Base-by-base conservation (phyloP, 2,329 filamentous ascomycete genomes). In the Botrytis sinoallii region DNA sequence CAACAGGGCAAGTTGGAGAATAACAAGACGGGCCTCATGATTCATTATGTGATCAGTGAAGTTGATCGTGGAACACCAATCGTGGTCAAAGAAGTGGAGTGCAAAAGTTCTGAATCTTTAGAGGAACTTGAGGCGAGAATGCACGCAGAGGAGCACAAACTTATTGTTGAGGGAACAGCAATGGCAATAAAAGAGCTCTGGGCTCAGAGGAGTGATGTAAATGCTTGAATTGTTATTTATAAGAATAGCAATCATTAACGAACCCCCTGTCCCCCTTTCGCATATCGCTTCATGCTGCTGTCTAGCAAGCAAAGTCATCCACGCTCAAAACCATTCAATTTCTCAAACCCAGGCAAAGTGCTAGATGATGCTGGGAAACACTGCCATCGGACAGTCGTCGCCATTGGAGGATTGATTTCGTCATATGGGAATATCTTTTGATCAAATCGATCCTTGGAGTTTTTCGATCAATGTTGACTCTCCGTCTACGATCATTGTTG, bases 61-160 rank as follows among this genome's bases (percentile, higher is more conserved):
- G 93, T 97, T 72, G 94, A 97, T 84, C 88, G 91, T 79, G 94
- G 94, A 3, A 85, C 88, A 76, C 91, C 93, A 16, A 91, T 97
- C 78, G 79, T 95, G 75, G 87, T 91, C 2, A 82, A 86, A 76
- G 91, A 95, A 82, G 88, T 97, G 38, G 86, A 89, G 73, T 89
- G 88, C 77, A 87, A 87, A 74, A 85, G 88, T 66, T 89, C 92
- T 78, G 90, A 93, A 79, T 86, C 85, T 38, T 79, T 95, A 73
- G 87, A 89, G 48, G 86, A 88, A 68, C 85, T 97, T 42, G 88
- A 94, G 83, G 84, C 88, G 79, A 90, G 90, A 80, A 92, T 97
- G 75, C 94, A 97, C 82, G 83, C 83, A 32, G 86, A 90, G 44
- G 95, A 97, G 85, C 94, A 95, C 84, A 86, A 87, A 76, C 83